Evolutionary conservation across 108 stramenopile species (phyloP).

Genomic region (Cyclotella cryptica): DNA sequence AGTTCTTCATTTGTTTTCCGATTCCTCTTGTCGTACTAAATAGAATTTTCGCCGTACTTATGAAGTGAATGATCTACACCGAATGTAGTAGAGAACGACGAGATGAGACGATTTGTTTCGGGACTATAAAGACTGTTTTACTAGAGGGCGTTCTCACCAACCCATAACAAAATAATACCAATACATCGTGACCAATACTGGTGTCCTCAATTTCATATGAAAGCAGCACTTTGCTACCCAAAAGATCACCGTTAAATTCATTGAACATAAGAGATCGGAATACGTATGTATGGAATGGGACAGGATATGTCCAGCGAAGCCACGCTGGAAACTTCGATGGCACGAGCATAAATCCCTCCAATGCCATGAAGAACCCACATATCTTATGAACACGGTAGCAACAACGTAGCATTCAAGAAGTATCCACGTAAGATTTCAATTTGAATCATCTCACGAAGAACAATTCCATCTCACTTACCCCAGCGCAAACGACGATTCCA

Average conservation of each 20-base stretch:
- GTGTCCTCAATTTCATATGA: slow-evolving; percentile 67
- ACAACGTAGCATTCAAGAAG: not conserved
- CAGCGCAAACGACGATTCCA: slow-evolving; percentile 64
- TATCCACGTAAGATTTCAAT: not conserved
- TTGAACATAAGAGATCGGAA: slow-evolving; percentile 70
- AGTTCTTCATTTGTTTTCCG: too few species aligned
- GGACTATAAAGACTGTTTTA: too few species aligned
- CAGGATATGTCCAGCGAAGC: slow-evolving; percentile 62
- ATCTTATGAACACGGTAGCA: slow-evolving; percentile 6
- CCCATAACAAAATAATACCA: slow-evolving; percentile 32
- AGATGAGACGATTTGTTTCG: too few species aligned
- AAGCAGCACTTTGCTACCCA: slow-evolving; percentile 50
- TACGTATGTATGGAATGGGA: slow-evolving; percentile 68
- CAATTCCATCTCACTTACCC: slow-evolving; percentile 27
- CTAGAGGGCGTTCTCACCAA: slow-evolving; percentile 2
- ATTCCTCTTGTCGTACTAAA: too few species aligned
- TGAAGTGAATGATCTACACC: too few species aligned
- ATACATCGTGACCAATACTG: slow-evolving; percentile 45
- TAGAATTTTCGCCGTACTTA: too few species aligned
- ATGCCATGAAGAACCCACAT: slow-evolving; percentile 68
- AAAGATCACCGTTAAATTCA: slow-evolving; percentile 48
- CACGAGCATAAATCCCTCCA: slow-evolving; percentile 67
- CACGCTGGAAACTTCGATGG: slow-evolving; percentile 66
- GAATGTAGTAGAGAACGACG: too few species aligned
- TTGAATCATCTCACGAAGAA: not conserved